Evolutionary conservation across 768 basidiomycete species (phyloP), one percentile per base, ranked within the genome.

Genomic region (Chiua virens): DNA sequence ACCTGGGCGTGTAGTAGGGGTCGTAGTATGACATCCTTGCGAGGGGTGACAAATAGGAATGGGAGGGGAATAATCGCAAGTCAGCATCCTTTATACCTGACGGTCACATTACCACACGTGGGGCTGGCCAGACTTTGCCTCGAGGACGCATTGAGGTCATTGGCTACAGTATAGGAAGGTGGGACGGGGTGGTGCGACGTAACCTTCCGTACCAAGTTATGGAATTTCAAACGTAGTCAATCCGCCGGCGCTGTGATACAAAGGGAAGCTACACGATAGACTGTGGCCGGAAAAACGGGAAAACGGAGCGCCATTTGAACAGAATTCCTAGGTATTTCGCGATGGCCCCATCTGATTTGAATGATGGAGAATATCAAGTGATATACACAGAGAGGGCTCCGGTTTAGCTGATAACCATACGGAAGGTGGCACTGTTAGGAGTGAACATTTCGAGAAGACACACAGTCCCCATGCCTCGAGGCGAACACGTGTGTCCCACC

Each of bases 21-120:
- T 76, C 74, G 68, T 76, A 76, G 65, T 77, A 76, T 5, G 74
- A 70, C 74, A 76, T 77, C 28, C 28, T 62, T 60, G 52, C 38
- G 50, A 47, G 47, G 52, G 38, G 40, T 34, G 48, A 45, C 50
- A 52, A n/a, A 46, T 41, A 34, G 45, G 34, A 32, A 50, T 52
- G 52, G 23, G 60, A 56, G 20, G 27, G 32, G 22, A 20, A 28
- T 3, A 15, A 27, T 2, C 8, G 38, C 15, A 20, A 45, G 15
- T 37, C 7, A 30, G 34, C 22, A 27, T 21, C 25, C 35, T 67
- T 71, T 69, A 68, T 69, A 71, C 38, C 23, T 48, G 42, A 46
- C 23, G 36, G 32, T 32, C 13, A 49, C 37, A 36, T 49, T 50
- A 44, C 55, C 55, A 53, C 59, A 40, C 52, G 44, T 55, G 57